phyloP scores from a whole-genome alignment of 306 rosid species.

The Fragaria ananassa region DNA sequence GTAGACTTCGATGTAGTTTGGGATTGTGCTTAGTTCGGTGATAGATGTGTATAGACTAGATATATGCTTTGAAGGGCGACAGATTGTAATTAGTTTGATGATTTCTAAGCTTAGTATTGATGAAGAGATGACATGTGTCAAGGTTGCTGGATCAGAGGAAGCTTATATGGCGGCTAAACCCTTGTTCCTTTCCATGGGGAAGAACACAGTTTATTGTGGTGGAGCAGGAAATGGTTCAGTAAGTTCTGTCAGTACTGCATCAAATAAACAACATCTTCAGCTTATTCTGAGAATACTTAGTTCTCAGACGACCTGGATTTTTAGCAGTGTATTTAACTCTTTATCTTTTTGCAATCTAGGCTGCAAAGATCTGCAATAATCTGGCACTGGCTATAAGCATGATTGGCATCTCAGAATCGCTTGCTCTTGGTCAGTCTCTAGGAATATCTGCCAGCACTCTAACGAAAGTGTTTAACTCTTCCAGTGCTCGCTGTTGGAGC shows the following conservation, averaged over 20 bases:
- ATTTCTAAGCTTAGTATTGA: conserved; percentile 17
- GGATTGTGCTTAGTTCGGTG: neutral
- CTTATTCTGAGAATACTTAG: neutral
- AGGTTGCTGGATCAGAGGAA: conserved; percentile 94
- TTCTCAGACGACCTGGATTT: neutral
- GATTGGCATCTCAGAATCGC: conserved; percentile 96
- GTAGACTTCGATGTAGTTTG: neutral
- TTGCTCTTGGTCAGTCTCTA: conserved; percentile 82
- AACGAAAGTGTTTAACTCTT: conserved; percentile 78
- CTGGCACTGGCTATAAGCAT: conserved; percentile 92
- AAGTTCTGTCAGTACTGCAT: conserved; percentile 33
- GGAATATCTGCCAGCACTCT: conserved; percentile 77
- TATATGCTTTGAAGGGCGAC: neutral
- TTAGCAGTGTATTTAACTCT: conserved; percentile 9
- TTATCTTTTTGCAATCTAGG: conserved; percentile 42
- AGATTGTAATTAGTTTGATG: neutral
- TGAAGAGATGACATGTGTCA: conserved; percentile 29
- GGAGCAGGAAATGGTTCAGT: conserved; percentile 95
- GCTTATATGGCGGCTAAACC: conserved; percentile 66
- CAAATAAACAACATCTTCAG: neutral
- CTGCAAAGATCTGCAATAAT: conserved; percentile 92
- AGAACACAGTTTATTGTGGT: conserved; percentile 76
- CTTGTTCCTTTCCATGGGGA: conserved; percentile 75
- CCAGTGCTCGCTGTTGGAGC: conserved; percentile 98
- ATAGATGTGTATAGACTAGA: neutral